These are phyloP conservation scores for Panaeolus cyanescens DNA, from an alignment of 768 basidiomycete species.

Conservation along the genomic window DNA sequence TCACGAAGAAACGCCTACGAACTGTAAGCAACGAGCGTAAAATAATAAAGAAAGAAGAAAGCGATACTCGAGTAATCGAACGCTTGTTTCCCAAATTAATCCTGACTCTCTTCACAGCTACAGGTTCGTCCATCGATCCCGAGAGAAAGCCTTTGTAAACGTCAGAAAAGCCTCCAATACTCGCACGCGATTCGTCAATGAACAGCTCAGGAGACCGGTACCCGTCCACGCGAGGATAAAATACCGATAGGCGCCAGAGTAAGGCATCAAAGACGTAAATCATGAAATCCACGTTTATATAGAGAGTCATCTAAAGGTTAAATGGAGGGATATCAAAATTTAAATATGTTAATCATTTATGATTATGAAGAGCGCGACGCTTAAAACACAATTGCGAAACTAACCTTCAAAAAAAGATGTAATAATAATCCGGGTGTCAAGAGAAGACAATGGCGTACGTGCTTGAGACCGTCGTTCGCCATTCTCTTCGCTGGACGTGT, in stretches of 20 bases:
- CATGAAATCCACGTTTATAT: not conserved
- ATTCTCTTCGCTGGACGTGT: not conserved
- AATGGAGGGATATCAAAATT: not conserved
- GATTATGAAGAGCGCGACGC: not conserved
- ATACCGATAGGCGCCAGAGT: not conserved
- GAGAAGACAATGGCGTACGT: not conserved
- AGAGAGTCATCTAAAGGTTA: not conserved
- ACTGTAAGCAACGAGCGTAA: not conserved
- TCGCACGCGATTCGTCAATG: not conserved
- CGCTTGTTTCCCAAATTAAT: not conserved
- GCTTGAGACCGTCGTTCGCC: not conserved
- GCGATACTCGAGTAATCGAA: conserved; percentile 4
- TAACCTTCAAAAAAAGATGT: not conserved
- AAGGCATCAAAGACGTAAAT: not conserved
- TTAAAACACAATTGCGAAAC: not conserved
- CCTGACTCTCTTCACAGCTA: not conserved
- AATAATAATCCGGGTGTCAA: not conserved
- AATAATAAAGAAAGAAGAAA: not conserved
- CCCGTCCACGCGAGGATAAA: not conserved
- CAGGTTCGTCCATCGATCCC: not conserved
- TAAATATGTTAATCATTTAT: too few species aligned
- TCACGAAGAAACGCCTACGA: conserved; percentile 10
- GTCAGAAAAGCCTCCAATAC: not conserved
- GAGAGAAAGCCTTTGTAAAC: not conserved
- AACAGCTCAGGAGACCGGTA: not conserved